These are phyloP conservation scores for Aspergillus sp. DNA, from an alignment of 2,329 filamentous ascomycete genomes.

Conservation along the genomic window DNA sequence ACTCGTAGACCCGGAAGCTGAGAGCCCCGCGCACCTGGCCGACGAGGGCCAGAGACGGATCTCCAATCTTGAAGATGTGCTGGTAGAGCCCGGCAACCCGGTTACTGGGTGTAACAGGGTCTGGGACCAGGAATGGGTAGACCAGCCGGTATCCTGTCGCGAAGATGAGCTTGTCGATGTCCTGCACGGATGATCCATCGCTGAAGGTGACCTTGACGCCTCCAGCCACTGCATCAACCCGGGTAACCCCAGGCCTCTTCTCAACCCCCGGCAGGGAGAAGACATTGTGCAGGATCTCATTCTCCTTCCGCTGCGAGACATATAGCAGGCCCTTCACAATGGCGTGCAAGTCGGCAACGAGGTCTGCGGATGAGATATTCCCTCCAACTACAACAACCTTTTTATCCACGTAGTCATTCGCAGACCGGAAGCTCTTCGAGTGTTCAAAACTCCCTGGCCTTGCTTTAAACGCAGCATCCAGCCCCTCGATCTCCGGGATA, in stretches of 20 bases:
- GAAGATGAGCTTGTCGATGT: conserved; percentile 31
- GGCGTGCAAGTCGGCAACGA: conserved; percentile 24
- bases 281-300: conserved; percentile 20
- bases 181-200: conserved; percentile 16
- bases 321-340: conserved; percentile 23
- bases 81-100: conserved; percentile 28
- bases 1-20: conserved; percentile 32
- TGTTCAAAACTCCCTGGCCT: conserved; percentile 39
- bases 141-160: conserved; percentile 30
- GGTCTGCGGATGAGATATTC: conserved; percentile 30
- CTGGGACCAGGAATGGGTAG: conserved; percentile 29
- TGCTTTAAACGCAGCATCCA: conserved; percentile 29
- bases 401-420: conserved; percentile 38
- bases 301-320: conserved; percentile 20
- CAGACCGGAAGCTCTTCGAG: conserved; percentile 35
- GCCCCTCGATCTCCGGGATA: conserved; percentile 38
- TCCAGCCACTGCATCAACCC: conserved; percentile 1
- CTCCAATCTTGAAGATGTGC: conserved; percentile 30
- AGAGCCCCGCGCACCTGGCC: conserved; percentile 29
- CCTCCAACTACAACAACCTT: conserved; percentile 31
- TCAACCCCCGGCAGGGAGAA: conserved; percentile 26
- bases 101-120: conserved; percentile 25
- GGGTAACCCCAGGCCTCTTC: conserved; percentile 18
- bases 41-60: conserved; percentile 30
- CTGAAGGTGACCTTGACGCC: conserved; percentile 20